Evolutionary conservation across 2,329 filamentous ascomycete genomes (phyloP).

Genomic region (Fusarium brevicatenulatum): DNA sequence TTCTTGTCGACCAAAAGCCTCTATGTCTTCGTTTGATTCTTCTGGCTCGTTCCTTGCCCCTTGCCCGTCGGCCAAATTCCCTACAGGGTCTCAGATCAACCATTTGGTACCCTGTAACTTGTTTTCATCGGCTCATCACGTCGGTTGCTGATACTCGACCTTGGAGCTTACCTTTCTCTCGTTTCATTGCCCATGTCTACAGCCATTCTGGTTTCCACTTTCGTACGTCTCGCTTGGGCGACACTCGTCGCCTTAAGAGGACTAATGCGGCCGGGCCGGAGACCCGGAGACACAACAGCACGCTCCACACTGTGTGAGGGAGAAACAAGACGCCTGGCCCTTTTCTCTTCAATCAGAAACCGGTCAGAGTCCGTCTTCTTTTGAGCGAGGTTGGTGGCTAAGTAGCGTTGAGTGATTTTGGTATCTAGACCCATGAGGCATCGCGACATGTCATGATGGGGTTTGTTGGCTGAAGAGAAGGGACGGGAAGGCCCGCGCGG

Average conservation of each 20-base stretch:
- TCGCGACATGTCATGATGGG: slow-evolving; percentile 2
- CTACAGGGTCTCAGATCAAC: background rate
- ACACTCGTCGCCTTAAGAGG: slow-evolving; percentile 34
- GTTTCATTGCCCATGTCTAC: slow-evolving; percentile 18
- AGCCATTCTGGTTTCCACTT: slow-evolving; percentile 31
- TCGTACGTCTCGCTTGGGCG: slow-evolving; percentile 34
- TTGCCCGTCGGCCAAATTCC: slow-evolving; percentile 7
- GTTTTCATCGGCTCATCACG: background rate
- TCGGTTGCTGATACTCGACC: background rate
- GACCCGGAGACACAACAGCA: slow-evolving; percentile 18
- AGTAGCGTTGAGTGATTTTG: background rate
- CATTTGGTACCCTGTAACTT: background rate
- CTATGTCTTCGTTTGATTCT: slow-evolving; percentile 36
- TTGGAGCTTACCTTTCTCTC: background rate
- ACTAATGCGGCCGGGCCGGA: slow-evolving; percentile 38
- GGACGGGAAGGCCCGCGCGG: slow-evolving; percentile 38
- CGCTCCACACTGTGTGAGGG: slow-evolving; percentile 33
- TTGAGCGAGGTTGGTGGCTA: background rate
- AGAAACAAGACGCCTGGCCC: background rate
- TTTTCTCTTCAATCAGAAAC: background rate
- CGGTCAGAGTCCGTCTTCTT: background rate
- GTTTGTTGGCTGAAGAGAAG: slow-evolving; percentile 17
- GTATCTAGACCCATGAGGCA: background rate
- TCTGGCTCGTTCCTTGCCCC: slow-evolving; percentile 4
- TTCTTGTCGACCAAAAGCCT: background rate